Evolutionary conservation across 1,139 yeast genomes (phyloP).

Genomic region (Yarrowia galli): DNA sequence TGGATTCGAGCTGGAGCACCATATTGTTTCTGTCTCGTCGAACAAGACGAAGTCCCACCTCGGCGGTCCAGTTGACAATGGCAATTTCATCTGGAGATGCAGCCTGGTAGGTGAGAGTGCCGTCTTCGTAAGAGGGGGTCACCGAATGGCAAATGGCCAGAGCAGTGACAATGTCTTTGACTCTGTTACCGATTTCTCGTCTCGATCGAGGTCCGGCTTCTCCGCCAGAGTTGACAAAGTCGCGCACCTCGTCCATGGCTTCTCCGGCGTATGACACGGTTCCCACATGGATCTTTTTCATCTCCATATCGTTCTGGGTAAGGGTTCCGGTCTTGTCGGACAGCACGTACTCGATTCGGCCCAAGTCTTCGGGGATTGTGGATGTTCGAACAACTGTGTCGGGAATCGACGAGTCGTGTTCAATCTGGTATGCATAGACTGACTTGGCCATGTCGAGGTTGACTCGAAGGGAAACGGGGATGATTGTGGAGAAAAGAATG

Average conservation of each 20-base stretch:
- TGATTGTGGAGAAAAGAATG: conserved; percentile 90
- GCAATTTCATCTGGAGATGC: conserved; percentile 99
- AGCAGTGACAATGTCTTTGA: conserved; percentile 79
- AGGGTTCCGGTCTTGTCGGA: conserved; percentile 97
- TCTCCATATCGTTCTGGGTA: conserved; percentile 97
- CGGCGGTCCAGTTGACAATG: conserved; percentile 88
- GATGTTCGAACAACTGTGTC: conserved; percentile 95
- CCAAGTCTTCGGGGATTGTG: conserved; percentile 97
- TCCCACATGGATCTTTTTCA: conserved; percentile 91
- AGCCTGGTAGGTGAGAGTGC: conserved; percentile 83
- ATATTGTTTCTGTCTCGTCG: conserved; percentile 83
- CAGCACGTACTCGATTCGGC: conserved; percentile 89
- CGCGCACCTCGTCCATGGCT: conserved; percentile 85
- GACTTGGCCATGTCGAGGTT: conserved; percentile 95
- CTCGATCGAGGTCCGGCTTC: conserved; percentile 53
- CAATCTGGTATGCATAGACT: conserved; percentile 94
- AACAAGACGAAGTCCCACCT: conserved; percentile 78
- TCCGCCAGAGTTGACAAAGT: conserved; percentile 57
- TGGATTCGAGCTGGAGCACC: conserved; percentile 68
- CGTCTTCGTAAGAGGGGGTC: conserved; percentile 78
- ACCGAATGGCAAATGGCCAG: conserved; percentile 95
- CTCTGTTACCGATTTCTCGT: conserved; percentile 75
- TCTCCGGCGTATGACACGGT: conserved; percentile 92
- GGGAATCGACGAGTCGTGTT: conserved; percentile 79
- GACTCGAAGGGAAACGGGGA: conserved; percentile 94